Conservation (phyloP, 805 yeast genomes). For the Scheffersomyces amazonensis region DNA sequence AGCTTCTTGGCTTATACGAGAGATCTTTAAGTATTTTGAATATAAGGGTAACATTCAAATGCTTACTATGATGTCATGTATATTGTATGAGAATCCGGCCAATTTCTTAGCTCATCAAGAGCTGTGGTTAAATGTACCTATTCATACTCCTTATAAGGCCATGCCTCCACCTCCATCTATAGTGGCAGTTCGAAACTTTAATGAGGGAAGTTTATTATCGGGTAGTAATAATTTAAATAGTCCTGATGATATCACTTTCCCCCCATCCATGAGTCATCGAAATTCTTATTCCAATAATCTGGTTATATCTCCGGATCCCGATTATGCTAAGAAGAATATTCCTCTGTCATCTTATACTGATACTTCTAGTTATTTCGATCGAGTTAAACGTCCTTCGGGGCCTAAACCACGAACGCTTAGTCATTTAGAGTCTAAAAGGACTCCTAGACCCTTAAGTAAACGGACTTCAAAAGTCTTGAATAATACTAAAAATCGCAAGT, state of each 20-base stretch:
- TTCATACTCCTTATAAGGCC: constrained; percentile 45
- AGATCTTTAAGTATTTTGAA: constrained; percentile 65
- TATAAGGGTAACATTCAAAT: constrained; percentile 70
- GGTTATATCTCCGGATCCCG: background rate
- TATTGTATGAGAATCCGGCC: constrained; percentile 47
- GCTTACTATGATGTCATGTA: constrained; percentile 85
- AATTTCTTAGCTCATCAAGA: constrained; percentile 15
- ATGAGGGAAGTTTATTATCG: background rate
- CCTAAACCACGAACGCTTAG: background rate
- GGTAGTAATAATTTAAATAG: background rate
- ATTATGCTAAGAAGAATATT: background rate
- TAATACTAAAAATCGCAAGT: constrained; percentile 1
- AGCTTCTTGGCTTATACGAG: constrained; percentile 58
- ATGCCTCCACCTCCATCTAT: constrained; percentile 28
- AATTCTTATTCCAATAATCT: background rate
- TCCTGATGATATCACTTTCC: background rate
- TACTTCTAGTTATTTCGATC: background rate
- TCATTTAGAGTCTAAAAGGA: background rate
- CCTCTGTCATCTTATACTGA: background rate
- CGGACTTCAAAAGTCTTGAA: background rate
- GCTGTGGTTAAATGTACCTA: constrained; percentile 32
- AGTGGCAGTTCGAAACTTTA: constrained; percentile 8
- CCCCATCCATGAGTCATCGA: background rate
- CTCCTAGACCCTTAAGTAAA: background rate
- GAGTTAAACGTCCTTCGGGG: background rate